Conservation (phyloP, 2,329 filamentous ascomycete genomes). For the Bipolaris gigantea region DNA sequence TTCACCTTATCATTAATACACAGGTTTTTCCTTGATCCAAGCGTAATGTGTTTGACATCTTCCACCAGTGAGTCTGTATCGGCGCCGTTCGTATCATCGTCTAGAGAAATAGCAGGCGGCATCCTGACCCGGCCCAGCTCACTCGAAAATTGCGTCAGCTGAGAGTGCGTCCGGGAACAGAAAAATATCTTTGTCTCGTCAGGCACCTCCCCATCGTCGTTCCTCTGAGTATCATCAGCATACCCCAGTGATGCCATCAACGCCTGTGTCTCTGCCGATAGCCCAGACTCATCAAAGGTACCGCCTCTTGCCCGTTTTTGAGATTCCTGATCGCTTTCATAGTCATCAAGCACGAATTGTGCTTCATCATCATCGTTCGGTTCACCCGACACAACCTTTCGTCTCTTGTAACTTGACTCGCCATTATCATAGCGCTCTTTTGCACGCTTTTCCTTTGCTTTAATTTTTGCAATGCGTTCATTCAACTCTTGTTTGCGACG, state of each 20-base stretch:
- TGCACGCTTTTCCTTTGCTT: slow-evolving; percentile 63
- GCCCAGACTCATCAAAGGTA: slow-evolving; percentile 46
- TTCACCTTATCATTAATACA: slow-evolving; percentile 88
- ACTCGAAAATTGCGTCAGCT: slow-evolving; percentile 82
- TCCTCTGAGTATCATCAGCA: slow-evolving; percentile 39
- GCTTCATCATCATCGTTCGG: slow-evolving; percentile 55
- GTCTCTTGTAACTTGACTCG: slow-evolving; percentile 53
- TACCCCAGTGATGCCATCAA: slow-evolving; percentile 65
- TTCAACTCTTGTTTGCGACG: slow-evolving; percentile 73
- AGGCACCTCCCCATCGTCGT: slow-evolving; percentile 54
- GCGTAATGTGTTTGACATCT: slow-evolving; percentile 74
- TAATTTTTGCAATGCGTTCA: slow-evolving; percentile 65
- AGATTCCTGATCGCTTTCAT: slow-evolving; percentile 64
- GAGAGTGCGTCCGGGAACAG: slow-evolving; percentile 90
- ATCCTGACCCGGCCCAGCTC: slow-evolving; percentile 79
- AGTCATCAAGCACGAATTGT: slow-evolving; percentile 76
- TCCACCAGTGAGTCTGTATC: slow-evolving; percentile 51
- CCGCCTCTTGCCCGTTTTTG: slow-evolving; percentile 21
- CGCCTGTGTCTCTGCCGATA: slow-evolving; percentile 75
- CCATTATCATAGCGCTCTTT: slow-evolving; percentile 55
- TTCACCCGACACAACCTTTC: slow-evolving; percentile 21
- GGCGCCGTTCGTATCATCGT: slow-evolving; percentile 12
- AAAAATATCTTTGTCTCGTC: slow-evolving; percentile 85
- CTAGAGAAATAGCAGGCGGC: slow-evolving; percentile 64
- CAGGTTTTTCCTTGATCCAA: slow-evolving; percentile 82